phyloP scores from a whole-genome alignment of 75 land plant genomes.

The Pinus albicaulis region DNA sequence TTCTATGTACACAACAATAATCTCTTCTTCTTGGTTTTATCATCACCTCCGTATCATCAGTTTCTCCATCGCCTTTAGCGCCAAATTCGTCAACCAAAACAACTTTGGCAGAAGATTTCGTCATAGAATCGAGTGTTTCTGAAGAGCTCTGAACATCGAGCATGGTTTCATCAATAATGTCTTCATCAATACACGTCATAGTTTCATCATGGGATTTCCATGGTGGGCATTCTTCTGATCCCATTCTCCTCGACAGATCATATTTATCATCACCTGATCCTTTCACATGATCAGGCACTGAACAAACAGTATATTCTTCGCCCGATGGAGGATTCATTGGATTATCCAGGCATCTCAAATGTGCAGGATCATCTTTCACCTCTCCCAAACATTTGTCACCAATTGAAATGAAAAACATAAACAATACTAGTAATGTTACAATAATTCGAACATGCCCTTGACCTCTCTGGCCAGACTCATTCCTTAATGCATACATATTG shows the following conservation, averaged over 20 bases:
- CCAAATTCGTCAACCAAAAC: constrained; percentile 57
- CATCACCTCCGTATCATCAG: constrained; percentile 69
- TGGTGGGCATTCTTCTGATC: background rate
- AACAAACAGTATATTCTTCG: background rate
- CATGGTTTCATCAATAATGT: background rate
- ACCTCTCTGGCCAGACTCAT: background rate
- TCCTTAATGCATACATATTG: background rate
- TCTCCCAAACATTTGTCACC: background rate
- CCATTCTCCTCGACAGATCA: background rate
- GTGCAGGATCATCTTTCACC: background rate
- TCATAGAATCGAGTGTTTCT: background rate
- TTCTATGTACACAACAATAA: background rate
- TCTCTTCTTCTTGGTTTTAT: background rate
- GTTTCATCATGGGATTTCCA: background rate
- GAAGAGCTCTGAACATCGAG: background rate
- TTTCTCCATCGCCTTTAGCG: constrained; percentile 73
- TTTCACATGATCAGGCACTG: background rate
- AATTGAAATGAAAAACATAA: background rate
- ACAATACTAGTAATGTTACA: background rate
- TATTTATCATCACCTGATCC: background rate
- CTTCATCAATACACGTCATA: background rate
- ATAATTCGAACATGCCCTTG: background rate
- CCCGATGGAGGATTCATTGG: no score
- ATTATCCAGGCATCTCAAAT: background rate
- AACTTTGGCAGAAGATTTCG: background rate